phyloP scores from a whole-genome alignment of 805 yeast species.

The Suhomyces pyralidae region DNA sequence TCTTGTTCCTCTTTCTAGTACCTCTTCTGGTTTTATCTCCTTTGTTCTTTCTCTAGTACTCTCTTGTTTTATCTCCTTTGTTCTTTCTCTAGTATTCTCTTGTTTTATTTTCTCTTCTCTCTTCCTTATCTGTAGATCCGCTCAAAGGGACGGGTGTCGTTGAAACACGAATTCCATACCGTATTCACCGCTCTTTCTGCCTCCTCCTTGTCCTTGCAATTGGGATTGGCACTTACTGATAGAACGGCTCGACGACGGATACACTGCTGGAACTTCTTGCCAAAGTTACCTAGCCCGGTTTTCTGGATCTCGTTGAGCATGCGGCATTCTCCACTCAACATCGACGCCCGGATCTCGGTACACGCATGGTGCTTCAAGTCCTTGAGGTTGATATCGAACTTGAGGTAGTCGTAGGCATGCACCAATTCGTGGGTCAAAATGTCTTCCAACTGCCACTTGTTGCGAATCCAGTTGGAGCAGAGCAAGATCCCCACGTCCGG shows the following conservation, averaged over 20 bases:
- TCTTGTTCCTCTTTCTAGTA: too few species aligned
- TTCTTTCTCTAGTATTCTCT: too few species aligned
- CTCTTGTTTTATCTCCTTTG: too few species aligned
- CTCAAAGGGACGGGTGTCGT: constrained; percentile 94
- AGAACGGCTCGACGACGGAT: constrained; percentile 84
- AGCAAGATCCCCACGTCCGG: constrained; percentile 83
- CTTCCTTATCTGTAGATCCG: too few species aligned
- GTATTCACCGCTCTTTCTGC: constrained; percentile 79
- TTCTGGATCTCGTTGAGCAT: constrained; percentile 77
- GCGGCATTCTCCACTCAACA: constrained; percentile 92
- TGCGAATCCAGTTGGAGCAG: constrained; percentile 77
- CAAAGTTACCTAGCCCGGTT: constrained; percentile 51
- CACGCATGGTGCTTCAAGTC: constrained; percentile 93
- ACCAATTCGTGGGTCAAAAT: constrained; percentile 89
- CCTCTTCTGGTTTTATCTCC: too few species aligned
- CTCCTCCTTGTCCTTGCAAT: constrained; percentile 65
- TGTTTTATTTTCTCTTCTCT: too few species aligned
- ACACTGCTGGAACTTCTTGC: constrained; percentile 86
- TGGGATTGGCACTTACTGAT: constrained; percentile 84
- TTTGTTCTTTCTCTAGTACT: too few species aligned
- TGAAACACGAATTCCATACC: constrained; percentile 91
- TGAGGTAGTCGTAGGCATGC: constrained; percentile 87
- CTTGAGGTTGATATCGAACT: constrained; percentile 83
- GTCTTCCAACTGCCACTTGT: constrained; percentile 83
- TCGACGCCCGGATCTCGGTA: constrained; percentile 91